phyloP scores from a whole-genome alignment of 495 filamentous ascomycete species.

The Xylaria nigripes region DNA sequence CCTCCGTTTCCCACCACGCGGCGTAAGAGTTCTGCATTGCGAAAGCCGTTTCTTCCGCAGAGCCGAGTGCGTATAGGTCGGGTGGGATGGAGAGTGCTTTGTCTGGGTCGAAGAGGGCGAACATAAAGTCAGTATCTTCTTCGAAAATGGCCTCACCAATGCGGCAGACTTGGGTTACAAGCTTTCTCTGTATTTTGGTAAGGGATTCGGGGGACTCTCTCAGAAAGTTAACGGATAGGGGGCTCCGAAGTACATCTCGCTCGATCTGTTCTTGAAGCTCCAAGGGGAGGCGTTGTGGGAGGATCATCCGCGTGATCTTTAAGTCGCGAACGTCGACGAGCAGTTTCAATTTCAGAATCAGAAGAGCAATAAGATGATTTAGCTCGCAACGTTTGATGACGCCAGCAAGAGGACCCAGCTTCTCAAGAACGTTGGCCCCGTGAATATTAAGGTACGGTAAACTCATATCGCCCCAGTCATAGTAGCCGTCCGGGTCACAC shows the following conservation, averaged over 20 bases:
- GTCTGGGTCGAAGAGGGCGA: slow-evolving; percentile 24
- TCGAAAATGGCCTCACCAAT: slow-evolving; percentile 19
- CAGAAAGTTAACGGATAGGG: slow-evolving; percentile 13
- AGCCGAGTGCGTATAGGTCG: slow-evolving; percentile 14
- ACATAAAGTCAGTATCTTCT: slow-evolving; percentile 28
- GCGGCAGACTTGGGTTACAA: slow-evolving; percentile 20
- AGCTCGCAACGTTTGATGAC: slow-evolving; percentile 16
- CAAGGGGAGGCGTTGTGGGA: slow-evolving; percentile 11
- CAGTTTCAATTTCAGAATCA: slow-evolving; percentile 33
- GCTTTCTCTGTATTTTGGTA: slow-evolving; percentile 7
- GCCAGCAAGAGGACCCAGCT: slow-evolving; percentile 2
- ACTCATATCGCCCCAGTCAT: slow-evolving; percentile 33
- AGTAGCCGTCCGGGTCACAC: slow-evolving; percentile 15
- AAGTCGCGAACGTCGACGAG: slow-evolving; percentile 28
- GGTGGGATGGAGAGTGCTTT: slow-evolving; percentile 20
- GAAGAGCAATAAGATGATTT: slow-evolving; percentile 20
- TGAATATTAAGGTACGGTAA: slow-evolving; percentile 28
- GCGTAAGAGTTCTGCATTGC: slow-evolving; percentile 29
- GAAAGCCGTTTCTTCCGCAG: slow-evolving; percentile 24
- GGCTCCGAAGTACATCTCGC: slow-evolving; percentile 11
- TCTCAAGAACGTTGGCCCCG: slow-evolving; percentile 32
- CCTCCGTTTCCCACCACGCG: slow-evolving; percentile 33
- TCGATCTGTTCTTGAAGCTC: slow-evolving; percentile 20
- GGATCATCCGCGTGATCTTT: slow-evolving; percentile 20
- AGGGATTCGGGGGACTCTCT: slow-evolving; percentile 3